A percentile compares a stretch with the other conserved stretches of the same genome.
phyloP scores from a whole-genome alignment of 176 grass and related monocot genomes.

The Bromus sterilis region DNA sequence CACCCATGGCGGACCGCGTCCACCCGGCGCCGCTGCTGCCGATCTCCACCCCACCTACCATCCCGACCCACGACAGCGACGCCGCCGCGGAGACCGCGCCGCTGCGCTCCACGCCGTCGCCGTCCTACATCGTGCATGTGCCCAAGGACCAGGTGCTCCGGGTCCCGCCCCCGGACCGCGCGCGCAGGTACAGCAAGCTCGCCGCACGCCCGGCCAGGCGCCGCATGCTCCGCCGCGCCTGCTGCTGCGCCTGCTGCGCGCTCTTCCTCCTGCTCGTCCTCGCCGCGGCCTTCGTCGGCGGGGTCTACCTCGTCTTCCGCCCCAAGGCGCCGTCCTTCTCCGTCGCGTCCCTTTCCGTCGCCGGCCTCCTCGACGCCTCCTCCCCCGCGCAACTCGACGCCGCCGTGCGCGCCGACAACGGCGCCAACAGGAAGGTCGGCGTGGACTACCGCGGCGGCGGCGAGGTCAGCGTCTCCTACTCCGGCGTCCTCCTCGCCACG shows the following conservation, averaged over 20 bases:
- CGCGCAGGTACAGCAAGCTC: slow-evolving; percentile 37
- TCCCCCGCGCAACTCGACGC: slow-evolving; percentile 20
- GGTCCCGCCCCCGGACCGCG: slow-evolving; percentile 55
- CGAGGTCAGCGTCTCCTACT: slow-evolving; percentile 29
- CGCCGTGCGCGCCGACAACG: slow-evolving; percentile 53
- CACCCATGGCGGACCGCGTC: slow-evolving; percentile 44
- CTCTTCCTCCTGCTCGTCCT: slow-evolving; percentile 17
- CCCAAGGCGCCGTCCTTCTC: slow-evolving; percentile 63
- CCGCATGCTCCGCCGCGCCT: slow-evolving; percentile 20
- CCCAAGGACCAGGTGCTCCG: slow-evolving; percentile 85
- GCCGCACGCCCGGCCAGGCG: slow-evolving; percentile 28
- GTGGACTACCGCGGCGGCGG: slow-evolving; percentile 65
- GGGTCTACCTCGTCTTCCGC: slow-evolving; percentile 50
- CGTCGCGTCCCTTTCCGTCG: slow-evolving; percentile 45
- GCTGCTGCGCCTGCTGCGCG: slow-evolving; percentile 10
- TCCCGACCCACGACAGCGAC: not conserved
- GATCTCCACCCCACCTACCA: not conserved
- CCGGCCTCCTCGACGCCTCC: slow-evolving; percentile 11
- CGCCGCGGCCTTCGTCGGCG: slow-evolving; percentile 5
- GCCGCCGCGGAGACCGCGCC: not conserved
- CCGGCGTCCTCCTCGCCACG: slow-evolving; percentile 23
- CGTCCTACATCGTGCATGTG: slow-evolving; percentile 64
- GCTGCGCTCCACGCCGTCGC: not conserved
- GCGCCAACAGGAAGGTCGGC: slow-evolving; percentile 39
- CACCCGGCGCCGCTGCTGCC: not conserved